Conservation (phyloP, 1,284 basidiomycete genomes). For the Tausonia pullulans region DNA sequence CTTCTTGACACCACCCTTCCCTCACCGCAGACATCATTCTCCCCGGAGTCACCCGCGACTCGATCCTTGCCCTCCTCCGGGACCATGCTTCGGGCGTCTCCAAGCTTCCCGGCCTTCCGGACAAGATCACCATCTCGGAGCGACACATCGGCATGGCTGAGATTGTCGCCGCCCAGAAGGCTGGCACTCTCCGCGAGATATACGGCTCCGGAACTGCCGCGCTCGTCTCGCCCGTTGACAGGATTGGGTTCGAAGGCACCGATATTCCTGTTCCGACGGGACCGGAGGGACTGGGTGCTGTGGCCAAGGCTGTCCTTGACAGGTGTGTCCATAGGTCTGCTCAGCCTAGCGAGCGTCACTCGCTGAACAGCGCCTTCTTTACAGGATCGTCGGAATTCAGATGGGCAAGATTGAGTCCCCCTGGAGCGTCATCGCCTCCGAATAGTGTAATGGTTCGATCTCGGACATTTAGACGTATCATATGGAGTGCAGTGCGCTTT, state of each 20-base stretch:
- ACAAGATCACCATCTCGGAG: slow-evolving; percentile 64
- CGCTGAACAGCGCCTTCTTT: not conserved
- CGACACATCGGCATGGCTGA: slow-evolving; percentile 82
- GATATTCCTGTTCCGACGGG: slow-evolving; percentile 44
- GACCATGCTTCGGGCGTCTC: slow-evolving; percentile 55
- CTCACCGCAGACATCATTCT: slow-evolving; percentile 72
- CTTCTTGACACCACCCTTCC: not conserved
- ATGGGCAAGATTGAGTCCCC: slow-evolving; percentile 69
- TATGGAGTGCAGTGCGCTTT: too few relatives aligned
- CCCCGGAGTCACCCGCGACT: slow-evolving; percentile 91
- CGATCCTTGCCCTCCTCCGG: slow-evolving; percentile 68
- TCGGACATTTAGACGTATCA: not conserved
- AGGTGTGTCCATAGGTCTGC: too few relatives aligned
- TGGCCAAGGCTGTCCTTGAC: slow-evolving; percentile 43
- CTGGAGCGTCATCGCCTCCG: slow-evolving; percentile 42
- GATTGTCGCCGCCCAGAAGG: slow-evolving; percentile 57
- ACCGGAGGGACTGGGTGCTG: slow-evolving; percentile 41
- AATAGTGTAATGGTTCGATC: not conserved
- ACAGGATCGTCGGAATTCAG: slow-evolving; percentile 77
- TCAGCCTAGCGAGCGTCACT: not conserved
- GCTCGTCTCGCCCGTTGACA: slow-evolving; percentile 48
- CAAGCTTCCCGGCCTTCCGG: slow-evolving; percentile 50
- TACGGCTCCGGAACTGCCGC: slow-evolving; percentile 92
- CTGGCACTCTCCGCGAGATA: slow-evolving; percentile 70
- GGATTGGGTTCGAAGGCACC: slow-evolving; percentile 40